Evolutionary conservation across 2,329 filamentous ascomycete species (phyloP), one percentile per base, ranked within the genome.

Genomic region (Scytalidium lignicola): DNA sequence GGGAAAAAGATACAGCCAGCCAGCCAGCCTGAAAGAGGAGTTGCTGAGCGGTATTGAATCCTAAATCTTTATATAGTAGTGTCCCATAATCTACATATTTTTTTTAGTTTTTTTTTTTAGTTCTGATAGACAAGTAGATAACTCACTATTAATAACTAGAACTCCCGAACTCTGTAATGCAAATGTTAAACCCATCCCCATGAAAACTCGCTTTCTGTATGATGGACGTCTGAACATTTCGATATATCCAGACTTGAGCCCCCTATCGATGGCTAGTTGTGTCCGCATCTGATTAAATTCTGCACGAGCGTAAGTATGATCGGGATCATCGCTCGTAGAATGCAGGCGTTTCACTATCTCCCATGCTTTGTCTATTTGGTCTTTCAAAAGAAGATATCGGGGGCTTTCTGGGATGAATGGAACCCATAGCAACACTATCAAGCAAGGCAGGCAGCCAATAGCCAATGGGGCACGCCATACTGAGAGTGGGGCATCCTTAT

Each of bases 211-310:
- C 39, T 47, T 49, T 8, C 50, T 37, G 22, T 46, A 49, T 2
- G 43, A 46, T 12, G 50, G 50, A 7, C 20, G 20, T 15, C 20
- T 40, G 32, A 51, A 44, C 8, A 54, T 48, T 5, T 46, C 19
- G 2, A n/a, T 5, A 41, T 46, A 54, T 8, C 22, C 19, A 5
- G 28, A 3, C 3, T 21, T 9, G 2, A 54, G 28, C 6, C 37
- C 43, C 3, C 39, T 23, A 41, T 51, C 51, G 13, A 51, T 12
- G 2, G 23, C 26, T 4, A 44, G 19, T 37, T 54, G 51, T 40
- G 43, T 44, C 17, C 32, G 12, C n/a, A 54, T 54, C 26, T 54
- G 51, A 39, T 50, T 41, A n/a, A 47, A 50, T 32, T 53, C 51
- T 8, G 10, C 18, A n/a, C 21, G 19, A 1, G 44, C 48, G 39